Evolutionary conservation across 2,329 filamentous ascomycete genomes (phyloP).

Genomic region (Emericellopsis atlantica): DNA sequence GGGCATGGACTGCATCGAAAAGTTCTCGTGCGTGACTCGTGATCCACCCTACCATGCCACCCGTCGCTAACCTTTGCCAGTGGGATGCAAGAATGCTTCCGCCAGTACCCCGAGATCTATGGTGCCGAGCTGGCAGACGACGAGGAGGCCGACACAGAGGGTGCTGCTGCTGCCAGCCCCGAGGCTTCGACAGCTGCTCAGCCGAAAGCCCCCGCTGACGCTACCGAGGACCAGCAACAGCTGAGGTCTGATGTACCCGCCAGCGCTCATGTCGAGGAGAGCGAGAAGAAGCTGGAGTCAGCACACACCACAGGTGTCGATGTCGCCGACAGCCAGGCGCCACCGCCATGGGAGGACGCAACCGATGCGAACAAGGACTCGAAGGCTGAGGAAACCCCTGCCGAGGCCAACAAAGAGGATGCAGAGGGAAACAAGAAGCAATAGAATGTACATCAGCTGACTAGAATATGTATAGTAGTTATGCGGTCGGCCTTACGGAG

Average conservation of each 20-base stretch:
- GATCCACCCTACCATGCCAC: neutral
- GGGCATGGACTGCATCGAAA: slow-evolving; percentile 94
- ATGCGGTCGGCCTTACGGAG: no score
- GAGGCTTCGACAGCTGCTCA: neutral
- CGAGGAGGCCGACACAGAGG: slow-evolving; percentile 24
- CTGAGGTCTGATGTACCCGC: neutral
- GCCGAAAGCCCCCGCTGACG: neutral
- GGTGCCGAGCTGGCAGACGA: slow-evolving; percentile 78
- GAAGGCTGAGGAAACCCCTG: slow-evolving; percentile 2
- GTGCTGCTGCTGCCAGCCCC: slow-evolving; percentile 12
- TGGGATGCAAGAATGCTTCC: slow-evolving; percentile 96
- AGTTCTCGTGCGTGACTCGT: slow-evolving; percentile 64
- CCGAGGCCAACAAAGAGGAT: slow-evolving; percentile 7
- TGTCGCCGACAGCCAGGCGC: slow-evolving; percentile 1
- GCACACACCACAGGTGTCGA: slow-evolving; percentile 1
- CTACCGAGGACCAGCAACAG: neutral
- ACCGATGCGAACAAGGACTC: slow-evolving; percentile 13
- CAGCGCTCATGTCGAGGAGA: neutral
- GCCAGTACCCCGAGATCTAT: slow-evolving; percentile 84
- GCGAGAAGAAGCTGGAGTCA: slow-evolving; percentile 4
- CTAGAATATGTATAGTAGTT: no score
- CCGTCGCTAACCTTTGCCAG: slow-evolving; percentile 31
- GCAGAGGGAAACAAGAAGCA: neutral
- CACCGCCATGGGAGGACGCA: slow-evolving; percentile 14
- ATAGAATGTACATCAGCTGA: no score